A percentile compares a stretch with the other conserved stretches of the same genome.
phyloP scores from a whole-genome alignment of 805 yeast species.

The Ogataea polymorpha region DNA sequence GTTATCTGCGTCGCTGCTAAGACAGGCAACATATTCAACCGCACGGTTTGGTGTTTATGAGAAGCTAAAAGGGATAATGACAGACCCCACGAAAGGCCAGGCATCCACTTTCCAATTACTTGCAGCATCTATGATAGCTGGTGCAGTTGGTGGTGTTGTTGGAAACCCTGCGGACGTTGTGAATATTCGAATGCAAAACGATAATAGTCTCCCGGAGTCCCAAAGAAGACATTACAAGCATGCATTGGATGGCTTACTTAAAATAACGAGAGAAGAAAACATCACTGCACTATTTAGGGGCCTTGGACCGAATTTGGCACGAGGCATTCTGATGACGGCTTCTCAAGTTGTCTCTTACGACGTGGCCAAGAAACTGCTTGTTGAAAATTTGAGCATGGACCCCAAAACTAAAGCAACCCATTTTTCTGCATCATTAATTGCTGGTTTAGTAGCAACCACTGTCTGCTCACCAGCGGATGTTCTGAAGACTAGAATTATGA shows the following conservation, averaged over 20 bases:
- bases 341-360: slow-evolving; percentile 89
- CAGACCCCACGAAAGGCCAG: slow-evolving; percentile 38
- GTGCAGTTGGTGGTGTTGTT: slow-evolving; percentile 78
- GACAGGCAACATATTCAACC: slow-evolving; percentile 88
- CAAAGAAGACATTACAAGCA: slow-evolving; percentile 71
- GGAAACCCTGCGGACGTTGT: slow-evolving; percentile 90
- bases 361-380: slow-evolving; percentile 60
- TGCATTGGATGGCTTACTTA: slow-evolving; percentile 70
- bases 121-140: slow-evolving; percentile 82
- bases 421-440: slow-evolving; percentile 72
- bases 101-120: slow-evolving; percentile 60
- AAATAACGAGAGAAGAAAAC: slow-evolving; percentile 63
- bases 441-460: slow-evolving; percentile 87
- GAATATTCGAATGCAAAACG: slow-evolving; percentile 89
- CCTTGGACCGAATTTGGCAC: slow-evolving; percentile 67
- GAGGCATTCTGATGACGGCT: slow-evolving; percentile 88
- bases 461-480: slow-evolving; percentile 93
- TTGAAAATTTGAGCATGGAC: slow-evolving; percentile 47
- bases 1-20: slow-evolving; percentile 71
- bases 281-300: slow-evolving; percentile 63
- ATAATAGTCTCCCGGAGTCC: slow-evolving; percentile 60
- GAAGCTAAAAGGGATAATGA: slow-evolving; percentile 55
- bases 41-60: slow-evolving; percentile 88
- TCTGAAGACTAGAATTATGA: slow-evolving; percentile 85
- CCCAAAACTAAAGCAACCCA: slow-evolving; percentile 67